Base-by-base conservation (phyloP, 768 basidiomycete genomes). In the Bullera alba region DNA sequence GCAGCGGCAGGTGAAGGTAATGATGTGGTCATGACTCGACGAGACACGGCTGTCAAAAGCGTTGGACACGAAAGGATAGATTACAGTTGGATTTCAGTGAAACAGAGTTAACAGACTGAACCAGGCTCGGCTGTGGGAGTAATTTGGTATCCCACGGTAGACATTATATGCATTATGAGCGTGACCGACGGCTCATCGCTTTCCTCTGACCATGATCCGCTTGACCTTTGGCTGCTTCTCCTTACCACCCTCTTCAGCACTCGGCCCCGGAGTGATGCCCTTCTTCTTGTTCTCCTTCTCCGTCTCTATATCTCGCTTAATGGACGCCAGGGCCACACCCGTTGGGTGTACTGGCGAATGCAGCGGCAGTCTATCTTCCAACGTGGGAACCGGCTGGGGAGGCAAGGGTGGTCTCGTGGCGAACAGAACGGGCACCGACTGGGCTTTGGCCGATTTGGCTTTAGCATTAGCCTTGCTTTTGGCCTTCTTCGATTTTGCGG, bases 281-380 rank as follows among this genome's bases (percentile, higher is more conserved):
- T 36, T 75, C 73, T 42, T 78, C 79, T 61, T 65, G 16, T 58
- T 57, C 50, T 72, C 71, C 49, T 68, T 68, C 48, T 83, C 81
- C 50, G 74, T 75, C 27, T 78, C 86, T 81, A 90, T 83, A 1
- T 87, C 88, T 0, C 87, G 85, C 71, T 89, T 90, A 32, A 91
- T 79, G 0, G 87, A 81, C 32, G 89, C 85, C 29, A 93, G 77
- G 28, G 91, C 78, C 37, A 89, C 80, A 5, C 87, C 87, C 0
- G 82, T 78, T 29, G 84, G 80, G 7, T 88, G 74, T 7, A 83
- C 80, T 6, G 88, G 89, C 1, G 86, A 87, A 62, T 88, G 87
- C 2, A 83, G 77, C 6, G 87, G 87, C 17, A 89, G 77, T 29
- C 91, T 80, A 57, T 77, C 82, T 15, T 83, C 78, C 21, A 92